These are phyloP conservation scores for Hymenoscyphus salicellus DNA, from an alignment of 2,329 filamentous ascomycete genomes.

Conservation along the genomic window DNA sequence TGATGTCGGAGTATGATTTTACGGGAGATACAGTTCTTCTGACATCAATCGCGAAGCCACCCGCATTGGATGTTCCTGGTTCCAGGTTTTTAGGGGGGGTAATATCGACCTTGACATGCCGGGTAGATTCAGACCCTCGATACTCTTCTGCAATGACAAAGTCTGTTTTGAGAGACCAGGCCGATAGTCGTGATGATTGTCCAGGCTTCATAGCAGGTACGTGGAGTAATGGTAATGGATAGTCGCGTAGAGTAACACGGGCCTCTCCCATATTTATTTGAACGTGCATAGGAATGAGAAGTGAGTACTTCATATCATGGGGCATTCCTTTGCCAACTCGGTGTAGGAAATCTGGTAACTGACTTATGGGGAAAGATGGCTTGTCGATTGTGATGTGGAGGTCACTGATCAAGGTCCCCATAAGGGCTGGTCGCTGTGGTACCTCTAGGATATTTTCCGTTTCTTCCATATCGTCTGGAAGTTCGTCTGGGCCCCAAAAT, in stretches of 20 bases:
- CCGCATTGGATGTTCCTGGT: conserved; percentile 52
- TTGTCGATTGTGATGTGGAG: conserved; percentile 85
- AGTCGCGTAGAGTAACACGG: conserved; percentile 82
- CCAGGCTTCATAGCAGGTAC: conserved; percentile 77
- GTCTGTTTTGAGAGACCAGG: conserved; percentile 79
- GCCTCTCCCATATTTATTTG: conserved; percentile 88
- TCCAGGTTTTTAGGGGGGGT: conserved; percentile 65
- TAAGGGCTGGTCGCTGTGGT: conserved; percentile 77
- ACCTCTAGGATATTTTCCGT: conserved; percentile 82
- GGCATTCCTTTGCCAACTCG: conserved; percentile 97
- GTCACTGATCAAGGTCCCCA: conserved; percentile 78
- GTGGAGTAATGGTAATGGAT: conserved; percentile 87
- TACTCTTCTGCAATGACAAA: conserved; percentile 97
- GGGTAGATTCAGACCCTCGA: conserved; percentile 72
- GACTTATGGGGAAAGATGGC: conserved; percentile 79
- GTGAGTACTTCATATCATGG: conserved; percentile 80
- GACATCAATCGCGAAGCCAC: conserved; percentile 80
- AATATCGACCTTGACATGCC: conserved; percentile 78
- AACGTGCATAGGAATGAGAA: conserved; percentile 86
- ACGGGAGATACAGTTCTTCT: conserved; percentile 89
- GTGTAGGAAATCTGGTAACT: conserved; percentile 81
- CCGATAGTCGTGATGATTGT: conserved; percentile 76
- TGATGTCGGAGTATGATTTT: conserved; percentile 93
- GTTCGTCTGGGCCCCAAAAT: conserved; percentile 78
- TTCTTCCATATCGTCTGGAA: conserved; percentile 78